These are phyloP conservation scores for Chalciporus chontae DNA, from an alignment of 768 basidiomycete genomes.

Conservation along the genomic window DNA sequence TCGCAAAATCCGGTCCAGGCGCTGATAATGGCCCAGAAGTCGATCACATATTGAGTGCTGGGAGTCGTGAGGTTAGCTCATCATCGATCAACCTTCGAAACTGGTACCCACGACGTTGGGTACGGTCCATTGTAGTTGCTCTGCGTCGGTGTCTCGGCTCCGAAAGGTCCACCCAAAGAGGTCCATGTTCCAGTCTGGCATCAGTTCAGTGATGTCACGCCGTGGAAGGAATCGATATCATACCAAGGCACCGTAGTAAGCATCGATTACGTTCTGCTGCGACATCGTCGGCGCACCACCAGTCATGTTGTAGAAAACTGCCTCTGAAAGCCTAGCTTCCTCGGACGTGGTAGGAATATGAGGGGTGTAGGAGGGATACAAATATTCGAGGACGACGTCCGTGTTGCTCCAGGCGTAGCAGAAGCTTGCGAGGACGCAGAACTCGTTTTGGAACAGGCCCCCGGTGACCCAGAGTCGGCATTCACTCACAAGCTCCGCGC, in stretches of 20 bases:
- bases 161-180: slow-evolving; percentile 6
- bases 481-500: slow-evolving; percentile 12
- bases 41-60: slow-evolving; percentile 19
- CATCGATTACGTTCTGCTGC: slow-evolving; percentile 19
- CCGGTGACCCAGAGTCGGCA: slow-evolving; percentile 18
- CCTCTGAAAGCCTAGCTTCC: slow-evolving; percentile 14
- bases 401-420: slow-evolving; percentile 23
- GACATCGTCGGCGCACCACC: slow-evolving; percentile 16
- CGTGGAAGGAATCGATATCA: not conserved
- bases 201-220: no score
- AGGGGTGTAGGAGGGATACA: slow-evolving; percentile 9
- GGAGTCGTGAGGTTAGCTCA: not conserved
- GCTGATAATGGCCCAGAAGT: slow-evolving; percentile 19
- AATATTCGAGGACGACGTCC: slow-evolving; percentile 14
- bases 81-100: not conserved
- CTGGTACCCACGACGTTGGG: slow-evolving; percentile 16
- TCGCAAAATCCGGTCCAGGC: slow-evolving; percentile 25
- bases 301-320: slow-evolving; percentile 20
- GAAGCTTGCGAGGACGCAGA: slow-evolving; percentile 22
- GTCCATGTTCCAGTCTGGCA: slow-evolving; percentile 14
- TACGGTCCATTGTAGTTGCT: slow-evolving; percentile 19
- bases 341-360: slow-evolving; percentile 10
- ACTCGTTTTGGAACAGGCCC: slow-evolving; percentile 25
- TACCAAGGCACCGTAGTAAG: slow-evolving; percentile 20
- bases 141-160: not conserved